Evolutionary conservation across 345 rosid species (phyloP), one percentile per base, ranked within the genome.

Genomic region (Ailanthus altissimus): DNA sequence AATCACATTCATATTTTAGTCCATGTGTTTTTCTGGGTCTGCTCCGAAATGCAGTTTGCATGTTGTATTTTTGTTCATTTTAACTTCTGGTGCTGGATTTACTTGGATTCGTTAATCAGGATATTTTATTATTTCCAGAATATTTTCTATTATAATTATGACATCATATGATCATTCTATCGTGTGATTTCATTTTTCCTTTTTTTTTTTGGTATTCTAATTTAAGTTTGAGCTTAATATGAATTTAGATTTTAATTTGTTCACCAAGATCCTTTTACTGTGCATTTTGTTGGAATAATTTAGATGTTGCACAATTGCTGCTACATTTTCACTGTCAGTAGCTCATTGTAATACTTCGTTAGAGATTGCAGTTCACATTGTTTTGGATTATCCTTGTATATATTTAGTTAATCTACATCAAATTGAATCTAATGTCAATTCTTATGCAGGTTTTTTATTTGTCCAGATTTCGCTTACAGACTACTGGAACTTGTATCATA

Each of bases 391-490:
- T 38, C 20, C 14, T 21, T 40, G 18, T 8, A 21, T 46, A 20
- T 21, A 26, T 50, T 36, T 26, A 21, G 21, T 21, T 40, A 51
- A 45, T 32, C 38, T 36, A 18, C 60, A 47, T 28, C 45, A 47
- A 61, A 59, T 74, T 60, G 57, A 49, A 50, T 36, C 51, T 28
- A 6, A 14, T 18, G 46, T n/a, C 56, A 26, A 62, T 57, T 70
- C 59, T 64, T 15, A 47, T 82, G 77, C 84, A 78, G 80, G 64
- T 77, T 43, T 13, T 32, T 49, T 26, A 77, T 46, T 70, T 78
- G 36, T 64, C 72, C 76, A 28, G 47, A 54, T 61, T 62, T 77
- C 42, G 36, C 13, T 60, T 15, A 50, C 26, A 75, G 49, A 69
- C 59, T 20, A 69, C 59, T 57, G 49, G 25, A 70, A 63, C 8